Conservation (phyloP, 345 rosid species). For the Anacardium occidentale region DNA sequence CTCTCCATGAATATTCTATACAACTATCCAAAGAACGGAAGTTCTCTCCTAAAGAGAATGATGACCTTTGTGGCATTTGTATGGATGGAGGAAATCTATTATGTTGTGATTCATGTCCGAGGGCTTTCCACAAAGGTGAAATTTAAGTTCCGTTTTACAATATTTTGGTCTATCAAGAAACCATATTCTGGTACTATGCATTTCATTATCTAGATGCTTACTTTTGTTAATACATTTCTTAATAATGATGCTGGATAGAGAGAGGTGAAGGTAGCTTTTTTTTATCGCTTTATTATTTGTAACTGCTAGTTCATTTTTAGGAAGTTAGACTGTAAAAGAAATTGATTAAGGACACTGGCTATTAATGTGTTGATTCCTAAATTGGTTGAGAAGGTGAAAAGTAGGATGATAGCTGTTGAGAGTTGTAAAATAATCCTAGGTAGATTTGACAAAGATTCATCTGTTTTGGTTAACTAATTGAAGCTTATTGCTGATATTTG, state of each 20-base stretch:
- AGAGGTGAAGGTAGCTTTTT: not conserved
- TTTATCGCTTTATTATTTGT: not conserved
- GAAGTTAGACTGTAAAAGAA: not conserved
- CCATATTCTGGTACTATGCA: not conserved
- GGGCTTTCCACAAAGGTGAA: slow-evolving; percentile 88
- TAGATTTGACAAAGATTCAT: too few relatives aligned
- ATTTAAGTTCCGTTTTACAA: slow-evolving; percentile 4
- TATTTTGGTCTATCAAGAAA: slow-evolving; percentile 2
- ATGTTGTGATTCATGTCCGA: slow-evolving; percentile 95
- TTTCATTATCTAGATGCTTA: not conserved
- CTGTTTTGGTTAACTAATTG: not conserved
- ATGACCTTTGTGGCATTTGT: slow-evolving; percentile 84
- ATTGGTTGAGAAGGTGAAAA: not conserved
- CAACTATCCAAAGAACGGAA: slow-evolving; percentile 52
- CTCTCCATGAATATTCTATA: slow-evolving; percentile 89
- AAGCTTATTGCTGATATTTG: not conserved
- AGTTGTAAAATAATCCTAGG: too few relatives aligned
- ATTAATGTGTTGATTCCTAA: not conserved
- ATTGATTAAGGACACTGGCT: not conserved
- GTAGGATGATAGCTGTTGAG: too few relatives aligned
- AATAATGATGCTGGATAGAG: not conserved
- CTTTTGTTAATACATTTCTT: not conserved
- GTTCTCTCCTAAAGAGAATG: slow-evolving; percentile 63
- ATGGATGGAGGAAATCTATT: slow-evolving; percentile 80
- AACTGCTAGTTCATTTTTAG: not conserved